Conservation (phyloP, 1,139 yeast genomes). For the Kodamaea ohmeri region DNA sequence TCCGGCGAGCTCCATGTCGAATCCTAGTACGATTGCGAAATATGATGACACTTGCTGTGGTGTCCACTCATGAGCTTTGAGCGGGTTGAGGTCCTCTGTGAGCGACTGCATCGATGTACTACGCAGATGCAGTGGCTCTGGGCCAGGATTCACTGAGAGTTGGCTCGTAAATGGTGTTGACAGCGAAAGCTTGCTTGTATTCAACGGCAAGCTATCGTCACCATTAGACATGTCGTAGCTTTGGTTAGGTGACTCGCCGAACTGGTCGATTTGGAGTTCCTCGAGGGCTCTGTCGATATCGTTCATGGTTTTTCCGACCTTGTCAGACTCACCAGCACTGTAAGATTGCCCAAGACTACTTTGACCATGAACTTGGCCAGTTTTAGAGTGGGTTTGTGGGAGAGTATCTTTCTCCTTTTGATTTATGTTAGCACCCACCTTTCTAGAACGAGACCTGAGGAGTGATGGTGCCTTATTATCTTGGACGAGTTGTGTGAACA, state of each 20-base stretch:
- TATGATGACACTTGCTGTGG: constrained; percentile 82
- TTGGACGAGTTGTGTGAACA: constrained; percentile 60
- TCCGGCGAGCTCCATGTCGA: constrained; percentile 68
- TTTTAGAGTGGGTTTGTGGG: constrained; percentile 6
- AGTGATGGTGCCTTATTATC: constrained; percentile 24
- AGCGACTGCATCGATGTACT: constrained; percentile 15
- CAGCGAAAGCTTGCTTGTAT: constrained; percentile 3
- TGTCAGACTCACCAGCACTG: constrained; percentile 12
- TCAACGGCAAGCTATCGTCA: constrained; percentile 3
- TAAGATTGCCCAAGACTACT: too few relatives aligned
- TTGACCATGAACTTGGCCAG: too few relatives aligned
- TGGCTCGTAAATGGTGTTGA: constrained; percentile 7
- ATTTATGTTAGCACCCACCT: constrained; percentile 31
- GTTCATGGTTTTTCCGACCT: constrained; percentile 58
- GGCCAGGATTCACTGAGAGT: not conserved
- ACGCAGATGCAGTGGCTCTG: constrained; percentile 8
- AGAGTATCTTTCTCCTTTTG: constrained; percentile 5
- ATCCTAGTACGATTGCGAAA: constrained; percentile 64
- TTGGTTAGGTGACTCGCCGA: constrained; percentile 9
- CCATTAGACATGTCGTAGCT: constrained; percentile 4
- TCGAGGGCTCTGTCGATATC: constrained; percentile 85
- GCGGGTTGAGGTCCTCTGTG: constrained; percentile 46
- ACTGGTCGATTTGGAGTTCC: constrained; percentile 51
- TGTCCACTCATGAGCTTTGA: constrained; percentile 65
- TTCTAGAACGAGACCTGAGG: constrained; percentile 59